Evolutionary conservation across 805 yeast genomes (phyloP).

Genomic region (Metschnikowia drakensbergensis): DNA sequence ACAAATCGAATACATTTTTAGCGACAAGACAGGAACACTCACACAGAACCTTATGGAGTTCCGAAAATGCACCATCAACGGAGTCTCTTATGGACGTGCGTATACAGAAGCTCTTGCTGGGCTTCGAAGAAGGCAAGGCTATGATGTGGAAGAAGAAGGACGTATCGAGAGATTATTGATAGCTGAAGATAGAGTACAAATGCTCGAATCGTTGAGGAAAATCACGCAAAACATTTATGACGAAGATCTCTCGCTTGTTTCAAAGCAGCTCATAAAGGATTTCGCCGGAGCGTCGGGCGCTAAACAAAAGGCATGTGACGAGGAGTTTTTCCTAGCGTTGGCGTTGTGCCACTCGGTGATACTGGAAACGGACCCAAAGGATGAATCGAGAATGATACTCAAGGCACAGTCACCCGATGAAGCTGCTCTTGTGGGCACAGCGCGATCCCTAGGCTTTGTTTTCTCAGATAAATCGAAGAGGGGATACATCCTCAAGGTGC

Average conservation of each 20-base stretch:
- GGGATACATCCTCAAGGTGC: constrained; percentile 64
- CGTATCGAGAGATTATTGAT: constrained; percentile 50
- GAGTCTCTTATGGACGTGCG: constrained; percentile 66
- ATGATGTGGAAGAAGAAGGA: constrained; percentile 51
- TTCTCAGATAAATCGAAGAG: constrained; percentile 63
- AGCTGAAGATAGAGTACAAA: constrained; percentile 52
- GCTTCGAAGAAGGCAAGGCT: constrained; percentile 59
- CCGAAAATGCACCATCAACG: constrained; percentile 68
- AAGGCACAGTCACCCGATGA: constrained; percentile 87
- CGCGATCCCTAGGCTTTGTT: constrained; percentile 70
- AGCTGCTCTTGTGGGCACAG: constrained; percentile 80
- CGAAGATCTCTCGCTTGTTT: constrained; percentile 66
- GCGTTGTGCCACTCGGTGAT: constrained; percentile 79
- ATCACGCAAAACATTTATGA: constrained; percentile 31
- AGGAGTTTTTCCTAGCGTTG: constrained; percentile 71
- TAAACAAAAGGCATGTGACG: constrained; percentile 54
- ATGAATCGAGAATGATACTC: constrained; percentile 51
- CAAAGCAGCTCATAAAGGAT: constrained; percentile 63
- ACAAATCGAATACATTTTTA: constrained; percentile 75
- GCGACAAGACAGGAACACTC: constrained; percentile 81
- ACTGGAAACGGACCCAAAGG: constrained; percentile 59
- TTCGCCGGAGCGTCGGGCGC: constrained; percentile 47
- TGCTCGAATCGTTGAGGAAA: constrained; percentile 41
- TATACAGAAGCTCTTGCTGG: constrained; percentile 79
- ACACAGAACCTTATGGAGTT: constrained; percentile 85